Evolutionary conservation across 139 green algal species (phyloP).

Genomic region (Chlorella vulgaris): DNA sequence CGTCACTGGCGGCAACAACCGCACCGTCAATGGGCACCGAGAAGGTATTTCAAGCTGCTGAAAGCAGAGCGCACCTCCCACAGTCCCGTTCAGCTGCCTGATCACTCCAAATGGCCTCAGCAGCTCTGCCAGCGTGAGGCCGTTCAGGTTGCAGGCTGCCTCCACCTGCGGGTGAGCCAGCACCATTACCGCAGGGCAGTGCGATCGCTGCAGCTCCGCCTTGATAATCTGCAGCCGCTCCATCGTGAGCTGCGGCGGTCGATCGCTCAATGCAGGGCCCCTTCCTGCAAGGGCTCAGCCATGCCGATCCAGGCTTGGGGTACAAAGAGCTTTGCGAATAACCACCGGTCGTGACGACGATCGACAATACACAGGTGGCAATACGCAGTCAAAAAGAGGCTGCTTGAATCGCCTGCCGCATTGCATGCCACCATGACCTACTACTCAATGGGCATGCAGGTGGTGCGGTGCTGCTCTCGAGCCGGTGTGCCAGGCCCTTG

Average conservation of each 20-base stretch:
- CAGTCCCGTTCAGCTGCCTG: constrained; percentile 73
- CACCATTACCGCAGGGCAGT: constrained; percentile 12
- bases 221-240: constrained; percentile 19
- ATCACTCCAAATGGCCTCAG: constrained; percentile 72
- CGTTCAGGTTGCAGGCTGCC: constrained; percentile 53
- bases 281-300: no score
- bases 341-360: no score
- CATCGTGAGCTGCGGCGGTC: no score
- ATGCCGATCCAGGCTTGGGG: no score
- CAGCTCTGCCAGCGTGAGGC: constrained; percentile 76
- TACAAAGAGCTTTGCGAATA: no score
- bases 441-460: no score
- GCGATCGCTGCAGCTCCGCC: background rate
- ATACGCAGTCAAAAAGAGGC: background rate
- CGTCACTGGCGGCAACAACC: no score
- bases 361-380: background rate
- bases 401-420: background rate
- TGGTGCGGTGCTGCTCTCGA: no score
- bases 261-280: no score
- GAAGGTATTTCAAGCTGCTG: background rate
- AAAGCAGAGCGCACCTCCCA: constrained; percentile 21
- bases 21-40: background rate
- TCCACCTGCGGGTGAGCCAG: background rate
- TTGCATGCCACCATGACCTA: background rate
- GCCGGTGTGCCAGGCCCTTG: no score